phyloP scores from a whole-genome alignment of 768 basidiomycete genomes.

The Pleurotus pulmonarius region DNA sequence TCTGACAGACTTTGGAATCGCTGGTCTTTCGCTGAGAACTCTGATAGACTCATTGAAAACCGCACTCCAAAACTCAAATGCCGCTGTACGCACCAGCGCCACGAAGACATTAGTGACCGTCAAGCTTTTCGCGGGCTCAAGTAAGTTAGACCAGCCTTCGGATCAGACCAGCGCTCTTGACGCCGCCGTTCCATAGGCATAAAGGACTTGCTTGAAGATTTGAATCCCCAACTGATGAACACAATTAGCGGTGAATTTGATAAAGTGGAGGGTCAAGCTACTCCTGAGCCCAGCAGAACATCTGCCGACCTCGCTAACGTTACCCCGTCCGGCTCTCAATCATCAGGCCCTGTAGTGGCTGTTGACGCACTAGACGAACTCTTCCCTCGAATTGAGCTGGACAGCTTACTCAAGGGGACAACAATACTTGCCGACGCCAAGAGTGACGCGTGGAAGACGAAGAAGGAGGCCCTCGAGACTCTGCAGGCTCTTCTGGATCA shows the following conservation, averaged over 20 bases:
- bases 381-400: constrained; percentile 93
- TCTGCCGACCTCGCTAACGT: constrained; percentile 71
- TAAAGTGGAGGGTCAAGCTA: constrained; percentile 73
- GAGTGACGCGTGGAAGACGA: constrained; percentile 94
- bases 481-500: constrained; percentile 84
- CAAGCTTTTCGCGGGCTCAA: constrained; percentile 85
- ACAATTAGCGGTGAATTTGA: constrained; percentile 93
- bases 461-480: constrained; percentile 91
- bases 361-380: constrained; percentile 87
- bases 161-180: too few species aligned
- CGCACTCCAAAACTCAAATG: constrained; percentile 90
- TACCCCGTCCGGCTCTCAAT: constrained; percentile 31
- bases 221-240: constrained; percentile 88
- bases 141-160: constrained; percentile 33
- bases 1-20: constrained; percentile 87
- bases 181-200: constrained; percentile 51
- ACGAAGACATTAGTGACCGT: constrained; percentile 91
- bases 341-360: constrained; percentile 32
- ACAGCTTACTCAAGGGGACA: constrained; percentile 78
- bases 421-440: constrained; percentile 80
- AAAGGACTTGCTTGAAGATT: constrained; percentile 87
- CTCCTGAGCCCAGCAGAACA: constrained; percentile 75
- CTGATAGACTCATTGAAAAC: constrained; percentile 90
- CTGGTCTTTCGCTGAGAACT: constrained; percentile 75
- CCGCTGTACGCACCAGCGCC: constrained; percentile 87